Conservation (phyloP, 148 eudicot species). For the Rhododendron ovatum region DNA sequence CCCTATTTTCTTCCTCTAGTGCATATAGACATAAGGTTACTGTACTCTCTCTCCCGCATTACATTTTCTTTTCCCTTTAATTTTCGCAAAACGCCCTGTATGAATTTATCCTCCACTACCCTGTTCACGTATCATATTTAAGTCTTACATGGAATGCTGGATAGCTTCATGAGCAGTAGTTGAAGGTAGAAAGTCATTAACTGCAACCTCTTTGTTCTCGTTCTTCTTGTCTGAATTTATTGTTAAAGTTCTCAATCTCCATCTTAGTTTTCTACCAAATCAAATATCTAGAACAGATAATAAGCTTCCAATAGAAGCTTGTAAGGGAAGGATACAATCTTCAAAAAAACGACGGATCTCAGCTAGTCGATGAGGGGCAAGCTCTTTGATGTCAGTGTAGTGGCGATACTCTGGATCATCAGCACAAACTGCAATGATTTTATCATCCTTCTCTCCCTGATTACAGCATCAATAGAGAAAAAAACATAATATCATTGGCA, state of each 20-base stretch:
- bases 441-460: conserved; percentile 92
- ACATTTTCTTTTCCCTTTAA: neutral
- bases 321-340: conserved; percentile 60
- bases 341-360: conserved; percentile 88
- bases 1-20: neutral
- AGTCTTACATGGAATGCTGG: conserved; percentile 67
- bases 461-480: neutral
- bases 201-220: conserved; percentile 66
- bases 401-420: conserved; percentile 87
- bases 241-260: conserved; percentile 19
- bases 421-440: conserved; percentile 87
- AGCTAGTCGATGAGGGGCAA: conserved; percentile 74
- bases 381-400: conserved; percentile 65
- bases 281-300: neutral
- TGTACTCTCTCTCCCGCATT: neutral
- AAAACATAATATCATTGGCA: neutral
- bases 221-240: conserved; percentile 54
- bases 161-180: conserved; percentile 56
- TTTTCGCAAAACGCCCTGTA: neutral
- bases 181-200: conserved; percentile 54
- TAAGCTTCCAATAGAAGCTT: neutral
- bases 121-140: neutral
- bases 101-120: neutral
- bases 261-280: neutral
- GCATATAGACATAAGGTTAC: neutral